phyloP scores from a whole-genome alignment of 345 rosid genomes.

The Arabidopsis arenosa region DNA sequence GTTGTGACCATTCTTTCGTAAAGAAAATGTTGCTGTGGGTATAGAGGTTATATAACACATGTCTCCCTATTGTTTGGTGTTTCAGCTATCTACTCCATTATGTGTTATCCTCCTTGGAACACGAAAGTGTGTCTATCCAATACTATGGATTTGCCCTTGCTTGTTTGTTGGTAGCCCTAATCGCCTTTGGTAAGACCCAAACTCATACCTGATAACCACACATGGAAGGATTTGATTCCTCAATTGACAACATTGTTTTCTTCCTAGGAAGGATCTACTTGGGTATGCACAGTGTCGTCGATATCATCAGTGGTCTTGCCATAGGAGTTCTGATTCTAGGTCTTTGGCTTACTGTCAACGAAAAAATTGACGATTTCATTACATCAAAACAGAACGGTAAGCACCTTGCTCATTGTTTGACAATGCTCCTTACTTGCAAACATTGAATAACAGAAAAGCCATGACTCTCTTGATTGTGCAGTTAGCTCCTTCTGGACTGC shows the following conservation, averaged over 20 bases:
- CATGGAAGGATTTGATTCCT: neutral
- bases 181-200: conserved; percentile 66
- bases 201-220: conserved; percentile 19
- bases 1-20: neutral
- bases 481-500: conserved; percentile 89
- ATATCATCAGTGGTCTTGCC: conserved; percentile 75
- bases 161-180: conserved; percentile 70
- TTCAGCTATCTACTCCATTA: conserved; percentile 79
- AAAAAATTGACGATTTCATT: conserved; percentile 67
- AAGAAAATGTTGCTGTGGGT: conserved; percentile 4
- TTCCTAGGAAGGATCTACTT: conserved; percentile 95
- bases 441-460: conserved; percentile 4
- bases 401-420: conserved; percentile 8
- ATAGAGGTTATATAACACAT: conserved; percentile 7
- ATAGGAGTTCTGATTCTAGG: conserved; percentile 72
- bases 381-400: conserved; percentile 85
- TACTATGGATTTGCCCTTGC: conserved; percentile 63
- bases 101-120: conserved; percentile 53
- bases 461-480: conserved; percentile 48
- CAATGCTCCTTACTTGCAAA: conserved; percentile 8
- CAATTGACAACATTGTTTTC: conserved; percentile 40
- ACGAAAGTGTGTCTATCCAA: conserved; percentile 45
- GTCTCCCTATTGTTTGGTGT: conserved; percentile 2
- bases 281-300: conserved; percentile 96
- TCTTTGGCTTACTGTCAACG: conserved; percentile 69